A percentile compares a stretch with the other conserved stretches of the same genome.
Conservation (phyloP, 257 asterid genomes). For the Nicotiana paniculata region DNA sequence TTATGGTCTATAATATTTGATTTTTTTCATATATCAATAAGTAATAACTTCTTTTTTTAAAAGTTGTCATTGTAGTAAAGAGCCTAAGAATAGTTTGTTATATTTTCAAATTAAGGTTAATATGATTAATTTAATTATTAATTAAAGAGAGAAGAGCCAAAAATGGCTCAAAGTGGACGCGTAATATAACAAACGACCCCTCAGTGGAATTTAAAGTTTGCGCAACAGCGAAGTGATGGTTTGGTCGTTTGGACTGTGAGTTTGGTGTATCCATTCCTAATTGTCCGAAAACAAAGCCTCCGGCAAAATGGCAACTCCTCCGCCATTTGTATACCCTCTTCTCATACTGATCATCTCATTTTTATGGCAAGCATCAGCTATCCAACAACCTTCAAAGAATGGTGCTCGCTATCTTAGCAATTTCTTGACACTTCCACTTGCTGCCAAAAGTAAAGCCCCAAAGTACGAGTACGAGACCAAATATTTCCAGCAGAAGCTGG, state of each 20-base stretch:
- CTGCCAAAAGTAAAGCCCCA: constrained; percentile 16
- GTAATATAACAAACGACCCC: too few relatives aligned
- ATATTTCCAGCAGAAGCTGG: constrained; percentile 70
- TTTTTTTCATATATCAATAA: too few relatives aligned
- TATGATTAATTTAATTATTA: too few relatives aligned
- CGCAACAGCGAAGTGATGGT: not conserved
- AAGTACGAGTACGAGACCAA: constrained; percentile 58
- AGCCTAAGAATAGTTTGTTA: too few relatives aligned
- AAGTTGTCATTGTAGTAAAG: too few relatives aligned
- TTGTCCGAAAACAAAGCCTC: not conserved
- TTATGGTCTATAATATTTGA: too few relatives aligned
- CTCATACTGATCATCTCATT: constrained; percentile 21
- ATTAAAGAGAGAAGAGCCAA: too few relatives aligned
- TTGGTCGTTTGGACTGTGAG: not conserved
- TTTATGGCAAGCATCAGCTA: constrained; percentile 11
- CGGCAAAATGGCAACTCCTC: constrained; percentile 32
- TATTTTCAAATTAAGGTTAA: too few relatives aligned
- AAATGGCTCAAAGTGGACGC: too few relatives aligned
- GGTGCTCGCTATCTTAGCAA: constrained; percentile 37
- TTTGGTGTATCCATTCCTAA: not conserved
- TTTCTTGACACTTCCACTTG: constrained; percentile 13
- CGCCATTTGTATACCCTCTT: constrained; percentile 15
- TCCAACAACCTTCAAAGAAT: constrained; percentile 14
- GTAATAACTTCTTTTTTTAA: too few relatives aligned
- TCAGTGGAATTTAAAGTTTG: not conserved